These are phyloP conservation scores for Moringa oleifera DNA, from an alignment of 345 rosid species.

Conservation along the genomic window DNA sequence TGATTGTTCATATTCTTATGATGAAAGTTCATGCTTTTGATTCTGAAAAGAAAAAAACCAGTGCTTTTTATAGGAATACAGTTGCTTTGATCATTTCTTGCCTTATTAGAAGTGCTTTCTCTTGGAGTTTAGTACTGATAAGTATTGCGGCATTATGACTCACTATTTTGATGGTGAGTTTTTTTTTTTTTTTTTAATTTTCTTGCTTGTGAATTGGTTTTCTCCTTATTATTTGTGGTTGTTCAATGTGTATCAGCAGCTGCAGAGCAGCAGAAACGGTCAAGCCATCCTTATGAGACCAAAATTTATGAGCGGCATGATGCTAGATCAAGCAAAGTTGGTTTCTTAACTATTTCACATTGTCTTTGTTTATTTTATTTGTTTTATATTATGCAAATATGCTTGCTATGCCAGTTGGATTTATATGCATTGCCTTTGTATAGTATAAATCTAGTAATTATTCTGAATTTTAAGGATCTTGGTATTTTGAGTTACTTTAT, in stretches of 20 bases:
- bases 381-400: constrained; percentile 1
- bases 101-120: neutral
- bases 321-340: constrained; percentile 56
- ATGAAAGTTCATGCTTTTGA: neutral
- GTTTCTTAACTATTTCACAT: constrained; percentile 32
- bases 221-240: constrained; percentile 6
- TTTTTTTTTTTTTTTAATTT: neutral
- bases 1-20: neutral
- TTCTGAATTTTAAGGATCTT: too few species aligned
- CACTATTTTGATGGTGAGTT: neutral
- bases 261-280: constrained; percentile 49
- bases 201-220: neutral
- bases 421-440: neutral
- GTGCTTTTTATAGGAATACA: neutral
- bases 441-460: too few species aligned
- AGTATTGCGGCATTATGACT: neutral
- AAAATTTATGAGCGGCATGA: constrained; percentile 55
- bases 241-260: constrained; percentile 23
- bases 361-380: constrained; percentile 5
- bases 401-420: neutral
- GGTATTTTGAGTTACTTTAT: too few species aligned
- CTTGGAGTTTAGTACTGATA: too few species aligned
- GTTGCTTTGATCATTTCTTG: neutral
- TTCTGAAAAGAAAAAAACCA: neutral
- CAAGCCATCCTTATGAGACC: constrained; percentile 48